phyloP scores from a whole-genome alignment of 805 yeast genomes.

The Schwanniomyces polymorphus region DNA sequence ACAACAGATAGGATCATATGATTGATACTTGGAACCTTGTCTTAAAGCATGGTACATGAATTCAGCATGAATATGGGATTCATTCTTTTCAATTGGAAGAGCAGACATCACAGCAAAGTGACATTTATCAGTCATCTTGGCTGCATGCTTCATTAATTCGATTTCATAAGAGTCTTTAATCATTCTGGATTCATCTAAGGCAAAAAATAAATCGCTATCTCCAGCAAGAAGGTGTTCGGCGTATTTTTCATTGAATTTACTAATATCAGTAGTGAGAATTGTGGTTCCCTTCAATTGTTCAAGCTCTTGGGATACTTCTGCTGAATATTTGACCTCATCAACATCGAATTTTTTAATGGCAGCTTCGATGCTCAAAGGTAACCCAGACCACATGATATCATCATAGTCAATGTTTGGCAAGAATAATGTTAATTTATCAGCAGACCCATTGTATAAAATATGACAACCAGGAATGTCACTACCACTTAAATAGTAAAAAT shows the following conservation, averaged over 20 bases:
- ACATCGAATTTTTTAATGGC: constrained; percentile 72
- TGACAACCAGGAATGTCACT: constrained; percentile 77
- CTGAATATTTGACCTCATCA: constrained; percentile 70
- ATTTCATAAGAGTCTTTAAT: constrained; percentile 85
- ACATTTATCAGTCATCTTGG: constrained; percentile 81
- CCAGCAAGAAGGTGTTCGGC: constrained; percentile 38
- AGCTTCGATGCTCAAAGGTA: constrained; percentile 68
- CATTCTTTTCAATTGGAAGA: constrained; percentile 80
- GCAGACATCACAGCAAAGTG: constrained; percentile 94
- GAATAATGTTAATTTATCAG: constrained; percentile 65
- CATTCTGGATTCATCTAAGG: constrained; percentile 84
- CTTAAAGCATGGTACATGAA: constrained; percentile 90
- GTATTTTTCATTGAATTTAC: constrained; percentile 41
- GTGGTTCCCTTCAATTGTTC: constrained; percentile 20
- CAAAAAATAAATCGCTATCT: constrained; percentile 54
- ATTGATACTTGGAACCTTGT: constrained; percentile 86
- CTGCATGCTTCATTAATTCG: constrained; percentile 73
- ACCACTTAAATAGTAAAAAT: constrained; percentile 86
- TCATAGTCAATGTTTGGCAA: constrained; percentile 84
- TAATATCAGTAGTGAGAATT: constrained; percentile 57
- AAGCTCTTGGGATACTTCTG: constrained; percentile 45
- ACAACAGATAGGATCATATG: constrained; percentile 96
- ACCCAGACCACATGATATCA: constrained; percentile 95
- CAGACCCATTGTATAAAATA: constrained; percentile 54
- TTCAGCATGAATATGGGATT: constrained; percentile 94